These are phyloP conservation scores for Suhomyces coccinellae DNA, from an alignment of 1,139 yeast species.

Conservation along the genomic window DNA sequence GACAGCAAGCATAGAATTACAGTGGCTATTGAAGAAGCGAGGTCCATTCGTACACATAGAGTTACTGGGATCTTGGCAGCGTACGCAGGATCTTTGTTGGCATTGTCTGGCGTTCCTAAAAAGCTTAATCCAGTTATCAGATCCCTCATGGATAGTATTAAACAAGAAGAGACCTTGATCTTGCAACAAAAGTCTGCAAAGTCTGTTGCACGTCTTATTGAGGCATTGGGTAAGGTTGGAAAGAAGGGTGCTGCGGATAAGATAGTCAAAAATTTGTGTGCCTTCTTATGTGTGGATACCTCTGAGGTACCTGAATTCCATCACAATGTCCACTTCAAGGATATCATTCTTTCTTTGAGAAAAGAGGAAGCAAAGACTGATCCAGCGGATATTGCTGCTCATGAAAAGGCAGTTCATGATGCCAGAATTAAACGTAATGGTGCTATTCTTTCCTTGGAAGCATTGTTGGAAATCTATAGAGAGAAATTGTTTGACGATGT, in stretches of 20 bases:
- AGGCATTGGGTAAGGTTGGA: constrained; percentile 53
- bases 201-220: constrained; percentile 65
- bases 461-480: constrained; percentile 52
- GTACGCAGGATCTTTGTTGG: constrained; percentile 72
- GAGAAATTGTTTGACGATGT: constrained; percentile 56
- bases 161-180: constrained; percentile 65
- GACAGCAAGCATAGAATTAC: constrained; percentile 73
- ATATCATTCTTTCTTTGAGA: constrained; percentile 67
- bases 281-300: constrained; percentile 92
- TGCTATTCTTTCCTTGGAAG: constrained; percentile 70
- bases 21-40: constrained; percentile 71
- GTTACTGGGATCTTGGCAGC: constrained; percentile 67
- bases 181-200: constrained; percentile 73
- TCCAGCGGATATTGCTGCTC: constrained; percentile 62
- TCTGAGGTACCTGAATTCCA: constrained; percentile 93
- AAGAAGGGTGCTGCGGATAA: constrained; percentile 82
- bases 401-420: constrained; percentile 64
- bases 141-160: constrained; percentile 90
- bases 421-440: constrained; percentile 85
- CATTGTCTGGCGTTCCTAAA: constrained; percentile 67
- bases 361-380: constrained; percentile 78
- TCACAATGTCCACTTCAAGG: constrained; percentile 58
- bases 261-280: constrained; percentile 85
- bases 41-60: constrained; percentile 53
- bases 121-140: constrained; percentile 88